Evolutionary conservation across 2,329 filamentous ascomycete genomes (phyloP), one percentile per base, ranked within the genome.

Genomic region (Neofusicoccum cordaticola): DNA sequence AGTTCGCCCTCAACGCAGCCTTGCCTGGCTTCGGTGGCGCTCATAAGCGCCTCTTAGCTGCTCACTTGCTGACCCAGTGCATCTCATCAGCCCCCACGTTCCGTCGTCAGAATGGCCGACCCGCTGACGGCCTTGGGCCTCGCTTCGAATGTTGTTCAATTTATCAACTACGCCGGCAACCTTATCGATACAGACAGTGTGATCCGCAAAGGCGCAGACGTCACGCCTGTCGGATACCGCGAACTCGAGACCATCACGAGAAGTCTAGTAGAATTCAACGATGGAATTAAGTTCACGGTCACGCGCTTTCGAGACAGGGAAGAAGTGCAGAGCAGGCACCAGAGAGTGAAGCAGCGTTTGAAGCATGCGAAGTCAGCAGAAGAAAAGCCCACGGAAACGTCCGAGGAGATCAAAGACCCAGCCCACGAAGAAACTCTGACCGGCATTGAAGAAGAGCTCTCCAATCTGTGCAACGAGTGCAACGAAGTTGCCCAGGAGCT

Each of bases 51-150:
- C 56, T 45, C 56, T 22, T 11, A 17, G 27, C 13, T 60, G n/a
- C 31, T 12, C 31, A 19, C 15, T 35, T 27, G 31, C 27, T 2
- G 17, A 11, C 15, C 31, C 17, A n/a, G 27, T 15, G 56, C 42
- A 22, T 19, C 11, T 37, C 27, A 15, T 15, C 42, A 35, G 41
- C 19, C n/a, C 17, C 41, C 17, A 31, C 31, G n/a, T 15, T 17
- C 27, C n/a, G 42, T 17, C 31, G 56, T 60, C 56, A 48, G 51
- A 37, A 63, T 63, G 62, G 39, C 48, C 12, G 62, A 63, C 22
- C 62, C 50, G 41, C 51, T 63, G 37, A 63, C 47, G 12, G 62
- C 51, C 13, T 22, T 63, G 8, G 48, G 62, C 48, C 27, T 57
- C 22, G 50, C 62, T 35, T 53, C 62, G 19, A 48, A 57, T 35